Base-by-base conservation (phyloP, 805 yeast species). In the Candida orba region DNA sequence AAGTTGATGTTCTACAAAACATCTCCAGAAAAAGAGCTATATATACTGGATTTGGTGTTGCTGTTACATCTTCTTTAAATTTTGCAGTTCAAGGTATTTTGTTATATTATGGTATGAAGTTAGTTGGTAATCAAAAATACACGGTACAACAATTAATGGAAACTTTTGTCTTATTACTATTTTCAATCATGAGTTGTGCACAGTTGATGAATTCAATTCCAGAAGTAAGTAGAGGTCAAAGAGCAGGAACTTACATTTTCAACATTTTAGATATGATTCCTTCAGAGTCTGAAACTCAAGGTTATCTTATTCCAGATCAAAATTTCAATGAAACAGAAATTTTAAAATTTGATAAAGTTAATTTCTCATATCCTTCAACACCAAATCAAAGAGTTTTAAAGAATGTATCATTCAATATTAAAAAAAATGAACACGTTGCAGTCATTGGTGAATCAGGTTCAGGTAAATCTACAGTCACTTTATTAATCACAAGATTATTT, bases 371-470 rank as follows among this genome's bases (percentile, higher is more conserved):
- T 51, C 71, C 77, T 3, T 45, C 61, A 1, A 42, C 58, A 1
- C 59, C 63, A 3, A 45, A 47, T 6, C 48, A 54, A 4, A 44
- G 43, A 7, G 65, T 74, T 4, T 66, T 83, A 29, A 60, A 65
- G 1, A 52, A 70, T 27, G 52, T 84, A 7, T 59, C 62, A 9
- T 63, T 83, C 29, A 36, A 46, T 0, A 58, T 90, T 2, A 25
- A 54, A 0, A 52, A 64, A 10, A 75, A 76, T 17, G 76, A 78
- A 44, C 66, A 75, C 0, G 67, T 84, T 18, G 93, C 86, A 1
- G 61, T 93, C 1, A 76, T 81, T 4, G 99, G 99, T 1, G 78
- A 75, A 31, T 86, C 97, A 2, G 99, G 99, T 0, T 74, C 83
- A 13, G 99, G 99, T 0, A 93, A 93, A 61, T 84, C 96, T 0